These are phyloP conservation scores for Bauhinia variegata DNA, from an alignment of 306 rosid species.

Conservation along the genomic window DNA sequence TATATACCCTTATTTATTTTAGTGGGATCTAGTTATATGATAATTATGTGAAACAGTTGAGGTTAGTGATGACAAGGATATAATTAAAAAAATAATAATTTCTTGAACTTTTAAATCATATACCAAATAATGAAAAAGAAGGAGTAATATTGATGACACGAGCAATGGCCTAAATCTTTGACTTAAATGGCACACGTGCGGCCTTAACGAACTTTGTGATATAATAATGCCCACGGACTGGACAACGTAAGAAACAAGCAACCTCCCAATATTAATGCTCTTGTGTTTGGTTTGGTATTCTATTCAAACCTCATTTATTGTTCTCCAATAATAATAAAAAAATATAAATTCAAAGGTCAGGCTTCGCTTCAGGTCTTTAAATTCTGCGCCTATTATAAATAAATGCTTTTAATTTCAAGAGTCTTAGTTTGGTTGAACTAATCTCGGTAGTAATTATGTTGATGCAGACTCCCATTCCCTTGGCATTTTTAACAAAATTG, in stretches of 20 bases:
- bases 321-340: neutral
- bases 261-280: constrained; percentile 12
- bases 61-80: no score
- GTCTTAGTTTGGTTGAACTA: constrained; percentile 31
- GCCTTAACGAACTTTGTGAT: neutral
- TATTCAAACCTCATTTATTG: no score
- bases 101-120: neutral
- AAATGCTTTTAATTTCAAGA: neutral
- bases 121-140: no score
- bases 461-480: constrained; percentile 17
- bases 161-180: constrained; percentile 13
- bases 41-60: no score
- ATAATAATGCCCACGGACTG: neutral
- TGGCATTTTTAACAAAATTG: neutral
- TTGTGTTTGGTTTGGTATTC: no score
- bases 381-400: neutral
- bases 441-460: constrained; percentile 21
- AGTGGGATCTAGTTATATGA: no score
- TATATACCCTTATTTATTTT: no score
- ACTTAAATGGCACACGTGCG: constrained; percentile 28
- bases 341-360: neutral
- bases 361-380: constrained; percentile 11
- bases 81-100: no score
- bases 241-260: constrained; percentile 35
- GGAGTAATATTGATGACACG: no score